Evolutionary conservation across 1,284 basidiomycete genomes (phyloP).

Genomic region (Ganoderma multipileum): DNA sequence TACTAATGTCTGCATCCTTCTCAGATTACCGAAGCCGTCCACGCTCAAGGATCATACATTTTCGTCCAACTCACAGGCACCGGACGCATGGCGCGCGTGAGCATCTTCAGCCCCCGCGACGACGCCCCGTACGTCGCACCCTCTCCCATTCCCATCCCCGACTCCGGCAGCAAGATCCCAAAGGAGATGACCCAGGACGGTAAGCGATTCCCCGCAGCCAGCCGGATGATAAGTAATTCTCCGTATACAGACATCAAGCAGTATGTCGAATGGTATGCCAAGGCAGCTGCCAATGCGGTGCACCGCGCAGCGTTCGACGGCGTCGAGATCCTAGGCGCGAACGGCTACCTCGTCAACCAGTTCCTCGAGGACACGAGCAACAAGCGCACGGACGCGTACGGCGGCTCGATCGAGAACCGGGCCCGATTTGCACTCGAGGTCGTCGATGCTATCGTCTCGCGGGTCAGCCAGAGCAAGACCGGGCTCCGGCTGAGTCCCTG

Average conservation of each 20-base stretch:
- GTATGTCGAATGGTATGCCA: conserved; percentile 44
- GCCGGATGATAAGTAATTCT: not conserved
- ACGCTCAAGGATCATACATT: conserved; percentile 35
- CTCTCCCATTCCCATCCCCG: conserved; percentile 41
- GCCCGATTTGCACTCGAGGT: conserved; percentile 55
- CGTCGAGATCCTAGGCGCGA: conserved; percentile 39
- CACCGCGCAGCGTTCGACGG: conserved; percentile 55
- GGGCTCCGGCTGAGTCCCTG: conserved; percentile 45
- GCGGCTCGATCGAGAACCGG: conserved; percentile 62
- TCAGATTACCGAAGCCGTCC: conserved; percentile 12
- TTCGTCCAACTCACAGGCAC: conserved; percentile 55
- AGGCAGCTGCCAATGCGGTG: conserved; percentile 50
- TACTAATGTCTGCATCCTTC: not conserved
- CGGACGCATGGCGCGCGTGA: conserved; percentile 45
- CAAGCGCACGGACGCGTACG: conserved; percentile 64
- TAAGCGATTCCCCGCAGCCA: not conserved
- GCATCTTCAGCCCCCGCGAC: conserved; percentile 33
- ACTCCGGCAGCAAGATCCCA: conserved; percentile 16
- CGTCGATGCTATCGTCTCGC: conserved; percentile 49
- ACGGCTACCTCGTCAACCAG: conserved; percentile 51
- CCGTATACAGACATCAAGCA: conserved; percentile 48
- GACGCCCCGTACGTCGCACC: conserved; percentile 41
- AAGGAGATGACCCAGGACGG: conserved; percentile 28
- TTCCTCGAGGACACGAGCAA: conserved; percentile 53
- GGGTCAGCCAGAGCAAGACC: conserved; percentile 47